phyloP scores from a whole-genome alignment of 2,329 filamentous ascomycete genomes.

The Fusarium zealandicum region DNA sequence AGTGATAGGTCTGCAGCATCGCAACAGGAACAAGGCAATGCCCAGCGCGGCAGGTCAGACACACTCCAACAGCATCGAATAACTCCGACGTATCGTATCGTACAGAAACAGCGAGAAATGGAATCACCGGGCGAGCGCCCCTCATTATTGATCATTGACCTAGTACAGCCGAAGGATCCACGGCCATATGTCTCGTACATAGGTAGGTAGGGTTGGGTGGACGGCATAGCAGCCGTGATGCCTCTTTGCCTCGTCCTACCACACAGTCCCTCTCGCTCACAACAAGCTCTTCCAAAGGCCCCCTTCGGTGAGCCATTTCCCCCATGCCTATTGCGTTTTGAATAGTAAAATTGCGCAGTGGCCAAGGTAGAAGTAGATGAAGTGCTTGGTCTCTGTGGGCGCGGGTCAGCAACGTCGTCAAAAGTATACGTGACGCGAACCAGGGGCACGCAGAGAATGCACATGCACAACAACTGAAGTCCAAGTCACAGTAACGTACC shows the following conservation, averaged over 20 bases:
- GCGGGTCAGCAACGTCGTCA: conserved; percentile 19
- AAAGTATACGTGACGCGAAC: neutral
- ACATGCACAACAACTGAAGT: too few species aligned
- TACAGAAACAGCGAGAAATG: conserved; percentile 24
- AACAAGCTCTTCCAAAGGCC: conserved; percentile 43
- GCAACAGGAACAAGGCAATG: conserved; percentile 16
- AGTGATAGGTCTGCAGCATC: conserved; percentile 14
- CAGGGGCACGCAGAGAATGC: conserved; percentile 1
- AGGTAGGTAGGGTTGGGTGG: conserved; percentile 28
- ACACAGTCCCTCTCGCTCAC: conserved; percentile 34
- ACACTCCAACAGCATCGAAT: conserved; percentile 8
- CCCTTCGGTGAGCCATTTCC: conserved; percentile 39
- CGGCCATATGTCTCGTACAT: conserved; percentile 26
- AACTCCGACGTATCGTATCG: conserved; percentile 5
- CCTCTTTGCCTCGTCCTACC: conserved; percentile 27
- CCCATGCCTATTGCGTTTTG: conserved; percentile 84
- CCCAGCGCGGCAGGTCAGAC: conserved; percentile 13
- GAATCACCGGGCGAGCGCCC: conserved; percentile 36
- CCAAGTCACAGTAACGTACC: conserved; percentile 73
- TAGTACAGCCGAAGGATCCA: conserved; percentile 29
- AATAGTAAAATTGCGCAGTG: conserved; percentile 98
- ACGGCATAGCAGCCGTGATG: conserved; percentile 29
- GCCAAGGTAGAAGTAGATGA: conserved; percentile 99
- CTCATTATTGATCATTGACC: conserved; percentile 37
- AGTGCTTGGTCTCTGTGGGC: conserved; percentile 93